A percentile compares a stretch with the other conserved stretches of the same genome.
Evolutionary conservation across 108 stramenopile species (phyloP).

Genomic region (Nitzschia putrida): DNA sequence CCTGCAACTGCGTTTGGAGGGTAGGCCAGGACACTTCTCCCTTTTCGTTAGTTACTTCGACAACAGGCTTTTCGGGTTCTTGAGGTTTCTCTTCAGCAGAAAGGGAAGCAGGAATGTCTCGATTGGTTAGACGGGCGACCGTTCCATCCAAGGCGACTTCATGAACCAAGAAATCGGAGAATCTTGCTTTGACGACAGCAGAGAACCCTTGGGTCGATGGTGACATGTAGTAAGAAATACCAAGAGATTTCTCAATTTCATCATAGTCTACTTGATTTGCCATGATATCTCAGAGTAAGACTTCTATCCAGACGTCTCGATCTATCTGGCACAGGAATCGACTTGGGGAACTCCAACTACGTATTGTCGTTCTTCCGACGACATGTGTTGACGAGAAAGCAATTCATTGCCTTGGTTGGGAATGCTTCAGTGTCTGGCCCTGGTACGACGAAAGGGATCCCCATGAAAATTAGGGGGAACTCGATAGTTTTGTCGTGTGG

Average conservation of each 20-base stretch:
- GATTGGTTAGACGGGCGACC: conserved; percentile 56
- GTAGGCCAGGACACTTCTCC: conserved; percentile 3
- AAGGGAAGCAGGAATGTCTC: conserved; percentile 28
- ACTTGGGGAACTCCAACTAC: too few relatives aligned
- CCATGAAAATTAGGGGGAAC: too few relatives aligned
- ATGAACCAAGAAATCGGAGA: conserved; percentile 86
- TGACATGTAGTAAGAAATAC: conserved; percentile 64
- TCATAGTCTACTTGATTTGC: conserved; percentile 22
- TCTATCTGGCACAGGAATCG: too few relatives aligned
- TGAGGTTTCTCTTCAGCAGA: conserved; percentile 8
- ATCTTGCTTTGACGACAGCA: conserved; percentile 79
- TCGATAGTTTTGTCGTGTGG: too few relatives aligned
- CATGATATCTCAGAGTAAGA: too few relatives aligned
- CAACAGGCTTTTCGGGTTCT: conserved; percentile 9
- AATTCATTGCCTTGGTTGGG: too few relatives aligned
- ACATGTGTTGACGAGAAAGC: too few relatives aligned
- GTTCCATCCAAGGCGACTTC: conserved; percentile 79
- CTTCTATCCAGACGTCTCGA: too few relatives aligned
- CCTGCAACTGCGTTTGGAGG: conserved; percentile 22
- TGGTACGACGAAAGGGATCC: too few relatives aligned
- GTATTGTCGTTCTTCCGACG: too few relatives aligned
- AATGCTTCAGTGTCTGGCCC: too few relatives aligned
- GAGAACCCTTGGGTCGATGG: conserved; percentile 54
- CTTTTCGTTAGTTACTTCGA: background rate
- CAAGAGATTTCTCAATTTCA: conserved; percentile 56